phyloP scores from a whole-genome alignment of 192 early-diverging fungal genomes.

The Coemansia reversa region DNA sequence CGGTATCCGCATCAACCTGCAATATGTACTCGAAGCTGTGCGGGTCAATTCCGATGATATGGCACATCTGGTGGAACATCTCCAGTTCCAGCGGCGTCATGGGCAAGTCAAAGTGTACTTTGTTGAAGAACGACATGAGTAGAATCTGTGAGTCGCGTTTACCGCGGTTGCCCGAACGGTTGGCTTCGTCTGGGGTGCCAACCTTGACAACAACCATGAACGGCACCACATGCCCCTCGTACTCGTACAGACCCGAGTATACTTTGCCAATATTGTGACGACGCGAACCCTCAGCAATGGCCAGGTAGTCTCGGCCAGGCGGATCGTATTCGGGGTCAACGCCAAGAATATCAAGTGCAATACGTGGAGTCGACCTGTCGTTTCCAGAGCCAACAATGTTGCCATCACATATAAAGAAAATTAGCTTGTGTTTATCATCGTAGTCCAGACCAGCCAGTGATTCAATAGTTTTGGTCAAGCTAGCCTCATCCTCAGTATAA shows the following conservation, averaged over 20 bases:
- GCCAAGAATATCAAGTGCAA: constrained; percentile 90
- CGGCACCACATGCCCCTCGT: constrained; percentile 86
- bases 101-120: constrained; percentile 87
- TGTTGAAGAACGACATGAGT: constrained; percentile 93
- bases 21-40: constrained; percentile 77
- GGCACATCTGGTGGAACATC: constrained; percentile 96
- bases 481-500: constrained; percentile 90
- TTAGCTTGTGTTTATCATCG: constrained; percentile 84
- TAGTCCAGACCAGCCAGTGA: constrained; percentile 74
- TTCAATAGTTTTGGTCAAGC: constrained; percentile 80
- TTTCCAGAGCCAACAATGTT: constrained; percentile 96
- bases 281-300: constrained; percentile 87
- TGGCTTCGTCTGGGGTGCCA: constrained; percentile 82
- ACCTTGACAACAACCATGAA: constrained; percentile 96
- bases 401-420: constrained; percentile 88
- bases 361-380: constrained; percentile 93
- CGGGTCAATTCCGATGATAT: constrained; percentile 90
- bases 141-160: constrained; percentile 98
- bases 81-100: constrained; percentile 94
- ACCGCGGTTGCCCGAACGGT: constrained; percentile 91
- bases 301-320: constrained; percentile 76
- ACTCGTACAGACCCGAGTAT: constrained; percentile 94
- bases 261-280: constrained; percentile 96
- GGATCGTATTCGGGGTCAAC: constrained; percentile 77
- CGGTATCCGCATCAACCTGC: constrained; percentile 82